These are phyloP conservation scores for Endocarpon pusillum DNA, from an alignment of 495 filamentous ascomycete genomes.

Conservation along the genomic window DNA sequence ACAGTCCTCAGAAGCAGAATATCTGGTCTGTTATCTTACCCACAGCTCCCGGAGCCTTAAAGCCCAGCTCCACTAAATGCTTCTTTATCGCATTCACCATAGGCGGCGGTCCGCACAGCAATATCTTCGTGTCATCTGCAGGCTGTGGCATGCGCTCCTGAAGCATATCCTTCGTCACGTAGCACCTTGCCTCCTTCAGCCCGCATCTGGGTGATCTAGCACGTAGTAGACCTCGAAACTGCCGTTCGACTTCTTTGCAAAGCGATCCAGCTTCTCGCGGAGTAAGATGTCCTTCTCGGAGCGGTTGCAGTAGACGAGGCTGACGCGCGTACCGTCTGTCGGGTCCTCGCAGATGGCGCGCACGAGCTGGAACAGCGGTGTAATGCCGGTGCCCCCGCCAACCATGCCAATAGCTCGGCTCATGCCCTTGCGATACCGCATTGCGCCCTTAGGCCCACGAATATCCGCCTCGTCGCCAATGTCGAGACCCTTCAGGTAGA, in stretches of 20 bases:
- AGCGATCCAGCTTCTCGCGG: conserved; percentile 30
- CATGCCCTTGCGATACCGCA: conserved; percentile 22
- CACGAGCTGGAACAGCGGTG: conserved; percentile 38
- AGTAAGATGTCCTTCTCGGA: conserved; percentile 23
- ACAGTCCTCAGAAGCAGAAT: conserved; percentile 23
- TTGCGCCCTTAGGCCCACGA: conserved; percentile 31
- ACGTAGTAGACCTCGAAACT: conserved; percentile 31
- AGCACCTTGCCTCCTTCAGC: too few species aligned
- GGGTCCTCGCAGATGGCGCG: conserved; percentile 33
- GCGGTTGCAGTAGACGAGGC: conserved; percentile 30
- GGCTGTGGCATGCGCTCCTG: conserved; percentile 10
- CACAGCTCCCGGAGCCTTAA: conserved; percentile 17
- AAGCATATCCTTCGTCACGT: conserved; percentile 14
- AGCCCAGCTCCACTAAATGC: conserved; percentile 18
- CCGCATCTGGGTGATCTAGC: conserved; percentile 18
- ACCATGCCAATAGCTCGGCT: conserved; percentile 28
- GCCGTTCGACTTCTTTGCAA: conserved; percentile 20
- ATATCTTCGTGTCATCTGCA: conserved; percentile 16
- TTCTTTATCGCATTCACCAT: conserved; percentile 25
- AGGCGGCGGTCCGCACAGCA: conserved; percentile 26
- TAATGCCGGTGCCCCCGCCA: conserved; percentile 39
- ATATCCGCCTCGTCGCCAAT: conserved; percentile 27
- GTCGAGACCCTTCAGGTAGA: conserved; percentile 26
- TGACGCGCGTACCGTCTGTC: conserved; percentile 29
- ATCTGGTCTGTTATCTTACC: conserved; percentile 23